phyloP scores from a whole-genome alignment of 2,329 filamentous ascomycete species.

The Neonectria sp. region DNA sequence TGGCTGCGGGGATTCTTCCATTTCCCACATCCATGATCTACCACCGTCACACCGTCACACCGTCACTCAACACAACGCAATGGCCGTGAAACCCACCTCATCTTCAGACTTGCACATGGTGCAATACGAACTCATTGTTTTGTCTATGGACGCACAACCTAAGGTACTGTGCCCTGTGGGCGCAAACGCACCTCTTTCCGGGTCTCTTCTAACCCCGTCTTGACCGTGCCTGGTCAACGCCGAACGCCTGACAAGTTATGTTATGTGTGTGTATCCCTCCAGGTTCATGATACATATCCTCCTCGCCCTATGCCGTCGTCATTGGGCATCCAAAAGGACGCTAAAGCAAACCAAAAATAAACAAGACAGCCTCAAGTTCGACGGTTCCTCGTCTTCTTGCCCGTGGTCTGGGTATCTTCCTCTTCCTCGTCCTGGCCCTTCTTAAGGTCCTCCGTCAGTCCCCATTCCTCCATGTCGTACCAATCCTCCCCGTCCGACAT shows the following conservation, averaged over 20 bases:
- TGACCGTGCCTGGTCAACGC: constrained; percentile 22
- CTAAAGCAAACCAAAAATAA: constrained; percentile 13
- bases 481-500: constrained; percentile 93
- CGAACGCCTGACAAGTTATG: constrained; percentile 29
- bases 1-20: constrained; percentile 5
- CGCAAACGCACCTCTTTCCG: neutral
- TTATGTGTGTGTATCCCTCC: constrained; percentile 20
- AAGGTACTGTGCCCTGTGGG: neutral
- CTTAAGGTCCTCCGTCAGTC: constrained; percentile 79
- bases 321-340: neutral
- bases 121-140: neutral
- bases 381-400: constrained; percentile 74
- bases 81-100: neutral
- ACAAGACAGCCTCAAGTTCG: constrained; percentile 49
- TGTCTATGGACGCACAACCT: constrained; percentile 19
- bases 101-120: neutral
- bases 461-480: constrained; percentile 89
- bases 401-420: constrained; percentile 74
- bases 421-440: constrained; percentile 89
- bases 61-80: constrained; percentile 2
- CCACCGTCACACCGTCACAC: neutral
- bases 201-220: neutral
- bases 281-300: constrained; percentile 7
- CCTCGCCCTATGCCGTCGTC: neutral
- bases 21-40: neutral